Base-by-base conservation (phyloP, 352 stramenopile genomes). In the Pythium brassicae region DNA sequence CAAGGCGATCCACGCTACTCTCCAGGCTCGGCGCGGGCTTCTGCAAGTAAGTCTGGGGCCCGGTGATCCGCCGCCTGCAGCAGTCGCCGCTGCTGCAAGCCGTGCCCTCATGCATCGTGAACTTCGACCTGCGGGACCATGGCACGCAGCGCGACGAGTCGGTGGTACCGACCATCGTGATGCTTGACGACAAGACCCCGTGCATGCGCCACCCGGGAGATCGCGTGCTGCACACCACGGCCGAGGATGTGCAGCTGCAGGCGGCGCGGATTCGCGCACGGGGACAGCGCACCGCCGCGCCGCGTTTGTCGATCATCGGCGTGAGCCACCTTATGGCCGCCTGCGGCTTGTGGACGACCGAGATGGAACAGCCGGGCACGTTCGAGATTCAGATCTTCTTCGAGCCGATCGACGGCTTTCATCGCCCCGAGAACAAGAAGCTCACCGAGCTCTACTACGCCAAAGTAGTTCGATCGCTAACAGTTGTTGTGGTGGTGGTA, bases 111-210 rank as follows among this genome's bases (percentile, higher is more conserved):
- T 12, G 66, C 19, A 63, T 74, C 26, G 52, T 67, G 32, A 65
- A 17, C 42, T 79, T 82, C 47, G 73, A 81, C 53, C 71, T 81
- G 39, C 72, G 66, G 44, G 82, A 71, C 61, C 75, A 86, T 53
- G 75, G 75, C 47, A 61, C 52, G 50, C 71, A 76, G 11, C 62
- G 69, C 19, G 69, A 84, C 51, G 61, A 74, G 12, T 76, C 66
- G 0, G 50, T 71, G 12, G 37, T 50, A 6, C 44, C 73, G 7
- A 37, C 35, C 0, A 5, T 50, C 12, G 11, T 37, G 22, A 23
- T 56, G 22, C 42, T 78, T n/a, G 52, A 72, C 39, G 40, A 56
- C 12, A 26, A 27, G 25, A 50, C 50, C 1, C 70, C 65, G 20
- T 59, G 73, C 29, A 70, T 83, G 32, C 26, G 50, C 20, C 73